Evolutionary conservation across 164 flowering plant genomes (phyloP), one percentile per base, ranked within the genome.

Genomic region (Saururus chinensis): DNA sequence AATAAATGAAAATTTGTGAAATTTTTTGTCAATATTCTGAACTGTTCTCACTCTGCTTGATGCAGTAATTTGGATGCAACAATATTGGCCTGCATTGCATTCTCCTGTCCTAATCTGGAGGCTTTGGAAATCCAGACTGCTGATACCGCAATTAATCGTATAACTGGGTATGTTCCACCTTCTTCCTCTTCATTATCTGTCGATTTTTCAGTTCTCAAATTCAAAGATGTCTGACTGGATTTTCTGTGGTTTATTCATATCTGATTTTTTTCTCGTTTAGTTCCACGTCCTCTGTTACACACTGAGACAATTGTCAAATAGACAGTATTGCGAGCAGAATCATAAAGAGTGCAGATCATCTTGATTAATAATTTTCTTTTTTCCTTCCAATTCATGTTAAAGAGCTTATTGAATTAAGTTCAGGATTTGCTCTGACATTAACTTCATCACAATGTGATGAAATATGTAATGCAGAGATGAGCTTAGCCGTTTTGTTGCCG

Each of bases 21-120:
- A 59, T 40, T 16, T 45, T 16, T 58, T 9, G 45, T 19, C 42
- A 53, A 26, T 13, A 25, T 22, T 4, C 17, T 57, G 40, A 20
- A 41, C 45, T 19, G 0, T 56, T n/a, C 3, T 56, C 37, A 10
- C 19, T 51, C 0, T 53, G 20, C 23, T 20, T 53, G 17, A 22
- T 62, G 79, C 83, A 95, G 98, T 81, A 92, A 87, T 71, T 63
- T 89, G 19, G 96, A 95, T 79, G 81, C 99, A 10, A 95, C 96
- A 17, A 79, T 86, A 80, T 60, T 95, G 70, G 99, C 98, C 21
- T 95, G 95, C 74, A 81, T 95, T 73, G 96, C 99, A 4, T 95
- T 91, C 65, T 83, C 97, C 12, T 95, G 99, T 69, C 96, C 97
- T 41, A 86, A 80, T 74, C 72, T 95, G 73, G 86, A 89, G 60